Base-by-base conservation (phyloP, 2,329 filamentous ascomycete genomes). In the Emergomyces orientalis region DNA sequence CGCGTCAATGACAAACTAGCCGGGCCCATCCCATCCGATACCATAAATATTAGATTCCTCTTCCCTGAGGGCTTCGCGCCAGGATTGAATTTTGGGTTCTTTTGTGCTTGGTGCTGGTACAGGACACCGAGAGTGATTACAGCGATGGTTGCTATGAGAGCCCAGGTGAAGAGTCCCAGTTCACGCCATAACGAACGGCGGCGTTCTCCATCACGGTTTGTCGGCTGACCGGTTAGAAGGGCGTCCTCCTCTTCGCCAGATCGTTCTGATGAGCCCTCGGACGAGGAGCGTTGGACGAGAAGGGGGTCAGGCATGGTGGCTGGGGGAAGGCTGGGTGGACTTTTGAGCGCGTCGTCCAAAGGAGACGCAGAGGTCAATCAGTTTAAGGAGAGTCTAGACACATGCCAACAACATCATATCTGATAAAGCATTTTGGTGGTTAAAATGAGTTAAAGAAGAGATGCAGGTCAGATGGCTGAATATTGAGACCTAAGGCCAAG, bases 11-110 rank as follows among this genome's bases (percentile, higher is more conserved):
- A 89, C 61, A 99, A 81, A 69, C 90, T 93, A 9, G 94, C 90
- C 8, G 94, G 94, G 0, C 94, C 94, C 94, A 99, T 99, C 71
- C 94, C 94, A 75, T 99, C 94, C 0, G 91, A 96, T 45, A 99
- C 93, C 94, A 99, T 99, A 80, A 99, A 97, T 70, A 99, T 88
- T 61, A 99, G 81, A 76, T 97, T 99, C 62, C 90, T 85, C 81
- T 97, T 99, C 60, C 86, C 85, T 34, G 70, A 76, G 62, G 81
- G 79, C 65, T 78, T 79, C 25, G 73, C 73, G 63, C 70, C 71
- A 37, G 74, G 72, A 13, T 74, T 74, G 75, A 75, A 77, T 55
- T 70, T 68, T 64, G 67, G 66, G 71, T 63, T 59, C 72, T 72
- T 63, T 66, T 70, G 49, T 73, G 69, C 13, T 80, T 81, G 62